phyloP scores from a whole-genome alignment of 768 basidiomycete species.

The Peribolospora kevripleyi region DNA sequence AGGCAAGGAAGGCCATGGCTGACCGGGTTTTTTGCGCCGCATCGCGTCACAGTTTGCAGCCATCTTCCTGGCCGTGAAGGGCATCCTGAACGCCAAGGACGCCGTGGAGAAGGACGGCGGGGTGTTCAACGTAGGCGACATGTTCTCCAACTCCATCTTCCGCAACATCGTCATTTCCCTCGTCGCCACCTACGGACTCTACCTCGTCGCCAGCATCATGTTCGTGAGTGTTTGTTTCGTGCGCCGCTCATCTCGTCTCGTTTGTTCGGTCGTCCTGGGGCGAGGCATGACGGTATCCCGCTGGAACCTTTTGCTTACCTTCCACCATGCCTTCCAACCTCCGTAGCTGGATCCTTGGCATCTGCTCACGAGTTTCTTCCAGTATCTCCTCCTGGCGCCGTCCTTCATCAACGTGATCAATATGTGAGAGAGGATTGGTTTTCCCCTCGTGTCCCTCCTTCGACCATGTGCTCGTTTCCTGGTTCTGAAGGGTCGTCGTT shows the following conservation, averaged over 20 bases:
- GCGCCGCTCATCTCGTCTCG: background rate
- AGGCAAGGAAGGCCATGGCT: background rate
- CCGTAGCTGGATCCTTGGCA: slow-evolving; percentile 85
- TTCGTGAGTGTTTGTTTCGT: slow-evolving; percentile 38
- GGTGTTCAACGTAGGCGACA: slow-evolving; percentile 27
- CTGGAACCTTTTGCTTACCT: background rate
- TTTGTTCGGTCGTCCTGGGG: background rate
- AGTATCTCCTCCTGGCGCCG: slow-evolving; percentile 73
- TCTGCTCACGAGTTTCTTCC: slow-evolving; percentile 89
- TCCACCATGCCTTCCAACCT: background rate
- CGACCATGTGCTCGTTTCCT: no score
- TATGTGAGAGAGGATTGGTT: slow-evolving; percentile 35
- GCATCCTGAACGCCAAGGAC: slow-evolving; percentile 36
- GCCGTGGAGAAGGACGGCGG: slow-evolving; percentile 25
- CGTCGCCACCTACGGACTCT: slow-evolving; percentile 68
- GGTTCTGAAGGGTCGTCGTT: no score
- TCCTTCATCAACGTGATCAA: slow-evolving; percentile 84
- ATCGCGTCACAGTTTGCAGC: slow-evolving; percentile 34
- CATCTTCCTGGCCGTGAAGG: slow-evolving; percentile 61
- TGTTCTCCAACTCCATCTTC: slow-evolving; percentile 61
- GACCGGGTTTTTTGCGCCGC: background rate
- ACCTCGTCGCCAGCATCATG: slow-evolving; percentile 53
- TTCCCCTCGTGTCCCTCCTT: no score
- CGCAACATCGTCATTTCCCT: slow-evolving; percentile 67
- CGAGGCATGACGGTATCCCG: background rate